Percentiles rank a stretch among this genome's conserved stretches.
phyloP scores from a whole-genome alignment of 2,329 filamentous ascomycete species.

The Ceratocystis papillata region DNA sequence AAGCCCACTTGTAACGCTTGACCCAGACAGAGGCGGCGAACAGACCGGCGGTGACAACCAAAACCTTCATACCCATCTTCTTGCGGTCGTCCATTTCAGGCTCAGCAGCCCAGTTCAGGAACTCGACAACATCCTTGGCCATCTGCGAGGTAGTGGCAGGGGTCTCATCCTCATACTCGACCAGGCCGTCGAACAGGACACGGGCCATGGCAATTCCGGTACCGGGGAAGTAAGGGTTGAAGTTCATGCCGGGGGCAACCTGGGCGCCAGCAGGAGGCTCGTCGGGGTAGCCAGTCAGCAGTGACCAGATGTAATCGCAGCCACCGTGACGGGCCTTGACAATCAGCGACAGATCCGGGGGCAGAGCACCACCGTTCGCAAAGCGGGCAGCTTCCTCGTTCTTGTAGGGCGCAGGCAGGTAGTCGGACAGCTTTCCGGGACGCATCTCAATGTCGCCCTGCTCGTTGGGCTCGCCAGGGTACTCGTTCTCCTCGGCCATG shows the following conservation, averaged over 20 bases:
- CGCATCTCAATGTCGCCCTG: constrained; percentile 97
- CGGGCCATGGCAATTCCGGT: constrained; percentile 98
- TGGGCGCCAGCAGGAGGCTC: constrained; percentile 82
- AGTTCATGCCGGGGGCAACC: constrained; percentile 86
- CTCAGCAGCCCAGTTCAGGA: constrained; percentile 98
- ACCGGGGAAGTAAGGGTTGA: constrained; percentile 99
- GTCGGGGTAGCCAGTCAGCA: constrained; percentile 95
- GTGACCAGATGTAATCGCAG: constrained; percentile 95
- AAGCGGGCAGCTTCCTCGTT: constrained; percentile 97
- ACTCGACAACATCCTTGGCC: constrained; percentile 98
- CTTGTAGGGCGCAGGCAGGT: constrained; percentile 90
- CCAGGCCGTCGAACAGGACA: constrained; percentile 92
- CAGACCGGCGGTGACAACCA: constrained; percentile 67
- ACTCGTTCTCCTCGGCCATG: constrained; percentile 95
- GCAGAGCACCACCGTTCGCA: constrained; percentile 95
- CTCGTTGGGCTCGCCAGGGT: constrained; percentile 95
- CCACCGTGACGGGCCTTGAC: constrained; percentile 96
- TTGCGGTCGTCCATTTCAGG: constrained; percentile 99
- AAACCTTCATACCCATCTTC: constrained; percentile 98
- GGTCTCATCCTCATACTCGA: constrained; percentile 96
- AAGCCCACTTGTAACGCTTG: constrained; percentile 99
- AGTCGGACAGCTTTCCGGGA: constrained; percentile 95
- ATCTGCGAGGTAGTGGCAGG: constrained; percentile 94
- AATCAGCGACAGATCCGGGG: constrained; percentile 94
- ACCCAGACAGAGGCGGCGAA: constrained; percentile 89